Percentiles rank a stretch among this genome's conserved stretches.
These are phyloP conservation scores for Moniliella sp. DNA, from an alignment of 1,284 basidiomycete species.

Conservation along the genomic window DNA sequence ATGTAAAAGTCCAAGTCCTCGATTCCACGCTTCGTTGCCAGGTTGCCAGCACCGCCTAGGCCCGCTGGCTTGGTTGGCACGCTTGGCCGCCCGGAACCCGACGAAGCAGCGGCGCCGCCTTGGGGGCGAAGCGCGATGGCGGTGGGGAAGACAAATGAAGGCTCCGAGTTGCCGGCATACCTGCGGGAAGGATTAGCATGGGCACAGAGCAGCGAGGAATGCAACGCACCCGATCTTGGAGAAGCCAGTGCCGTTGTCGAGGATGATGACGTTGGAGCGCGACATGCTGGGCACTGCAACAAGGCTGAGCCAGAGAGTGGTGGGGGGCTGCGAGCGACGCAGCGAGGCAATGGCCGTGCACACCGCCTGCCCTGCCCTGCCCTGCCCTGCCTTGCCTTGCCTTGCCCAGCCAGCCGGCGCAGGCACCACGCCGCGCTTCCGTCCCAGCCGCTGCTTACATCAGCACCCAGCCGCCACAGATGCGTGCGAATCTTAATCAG, in stretches of 20 bases:
- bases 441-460: no score
- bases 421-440: no score
- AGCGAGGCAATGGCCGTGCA: no score
- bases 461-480: no score
- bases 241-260: slow-evolving; percentile 86
- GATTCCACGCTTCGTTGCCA: slow-evolving; percentile 86
- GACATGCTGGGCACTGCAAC: slow-evolving; percentile 23
- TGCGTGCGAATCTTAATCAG: no score
- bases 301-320: no score
- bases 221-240: no score
- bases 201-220: slow-evolving; percentile 4
- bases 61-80: slow-evolving; percentile 54
- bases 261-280: slow-evolving; percentile 31
- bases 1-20: slow-evolving; percentile 99
- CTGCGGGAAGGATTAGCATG: no score
- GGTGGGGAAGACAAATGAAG: slow-evolving; percentile 48
- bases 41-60: slow-evolving; percentile 31
- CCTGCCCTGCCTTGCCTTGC: no score
- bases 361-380: no score
- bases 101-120: slow-evolving; percentile 4
- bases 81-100: slow-evolving; percentile 44
- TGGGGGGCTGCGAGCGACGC: no score
- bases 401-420: no score
- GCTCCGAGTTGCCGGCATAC: slow-evolving; percentile 94
- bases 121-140: slow-evolving; percentile 30